Evolutionary conservation across 208 protist species (phyloP).

Genomic region (Angomonas desouzai): DNA sequence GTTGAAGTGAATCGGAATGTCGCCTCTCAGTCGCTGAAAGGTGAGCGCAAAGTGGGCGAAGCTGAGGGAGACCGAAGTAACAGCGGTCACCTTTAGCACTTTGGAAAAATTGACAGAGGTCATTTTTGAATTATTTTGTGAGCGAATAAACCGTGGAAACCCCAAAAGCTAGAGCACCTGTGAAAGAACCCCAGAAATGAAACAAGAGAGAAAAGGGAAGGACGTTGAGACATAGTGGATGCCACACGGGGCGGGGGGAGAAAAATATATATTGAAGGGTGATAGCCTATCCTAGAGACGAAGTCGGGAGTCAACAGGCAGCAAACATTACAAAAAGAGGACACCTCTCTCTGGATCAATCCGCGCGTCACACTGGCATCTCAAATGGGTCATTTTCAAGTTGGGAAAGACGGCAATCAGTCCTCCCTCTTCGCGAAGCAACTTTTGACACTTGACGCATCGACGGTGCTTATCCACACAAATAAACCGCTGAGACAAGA

Average conservation of each 20-base stretch:
- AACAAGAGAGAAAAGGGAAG: too few relatives aligned
- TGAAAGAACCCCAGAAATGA: too few relatives aligned
- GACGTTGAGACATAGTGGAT: too few relatives aligned
- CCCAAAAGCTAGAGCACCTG: background rate
- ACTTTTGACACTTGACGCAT: constrained; percentile 40
- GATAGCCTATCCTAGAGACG: background rate
- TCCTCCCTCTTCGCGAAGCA: constrained; percentile 16
- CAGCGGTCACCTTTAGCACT: constrained; percentile 2
- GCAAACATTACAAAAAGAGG: constrained; percentile 15
- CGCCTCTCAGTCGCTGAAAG: constrained; percentile 1
- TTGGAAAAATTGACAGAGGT: background rate
- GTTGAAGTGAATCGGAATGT: constrained; percentile 24
- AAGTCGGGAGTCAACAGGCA: background rate
- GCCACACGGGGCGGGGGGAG: too few relatives aligned
- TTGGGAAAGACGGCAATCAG: constrained; percentile 54
- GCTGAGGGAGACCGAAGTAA: constrained; percentile 10
- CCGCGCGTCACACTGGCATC: constrained; percentile 29
- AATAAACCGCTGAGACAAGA: constrained; percentile 39
- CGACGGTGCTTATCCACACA: constrained; percentile 28
- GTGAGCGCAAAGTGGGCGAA: constrained; percentile 17
- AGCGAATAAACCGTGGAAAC: too few relatives aligned
- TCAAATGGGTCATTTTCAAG: constrained; percentile 50
- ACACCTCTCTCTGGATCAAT: constrained; percentile 57
- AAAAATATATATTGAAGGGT: constrained; percentile 3
- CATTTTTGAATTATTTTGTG: too few relatives aligned